phyloP scores from a whole-genome alignment of 2,329 filamentous ascomycete species.

The Acrocalymma vagum region DNA sequence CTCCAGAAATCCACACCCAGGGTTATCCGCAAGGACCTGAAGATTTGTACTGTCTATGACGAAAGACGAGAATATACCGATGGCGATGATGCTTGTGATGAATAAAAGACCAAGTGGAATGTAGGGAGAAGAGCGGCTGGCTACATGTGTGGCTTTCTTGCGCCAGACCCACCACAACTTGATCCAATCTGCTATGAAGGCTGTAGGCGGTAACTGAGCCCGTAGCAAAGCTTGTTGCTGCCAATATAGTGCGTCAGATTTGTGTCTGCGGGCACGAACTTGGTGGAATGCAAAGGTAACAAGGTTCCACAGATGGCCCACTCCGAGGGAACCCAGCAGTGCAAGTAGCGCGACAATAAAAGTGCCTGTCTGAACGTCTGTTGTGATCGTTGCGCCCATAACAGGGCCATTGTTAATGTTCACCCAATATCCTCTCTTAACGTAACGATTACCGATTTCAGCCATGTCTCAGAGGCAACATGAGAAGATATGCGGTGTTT shows the following conservation, averaged over 20 bases:
- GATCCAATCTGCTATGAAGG: conserved; percentile 6
- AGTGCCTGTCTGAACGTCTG: conserved; percentile 11
- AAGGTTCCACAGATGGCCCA: conserved; percentile 12
- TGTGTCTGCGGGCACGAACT: not conserved
- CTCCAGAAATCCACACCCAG: conserved; percentile 10
- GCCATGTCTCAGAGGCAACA: too few relatives aligned
- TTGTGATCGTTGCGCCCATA: conserved; percentile 19
- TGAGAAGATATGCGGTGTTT: too few relatives aligned
- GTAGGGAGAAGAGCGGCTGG: conserved; percentile 1
- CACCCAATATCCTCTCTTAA: too few relatives aligned
- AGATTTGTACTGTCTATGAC: conserved; percentile 5
- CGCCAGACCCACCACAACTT: conserved; percentile 16
- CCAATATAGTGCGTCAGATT: conserved; percentile 7
- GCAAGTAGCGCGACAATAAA: conserved; percentile 16
- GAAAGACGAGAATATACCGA: conserved; percentile 11
- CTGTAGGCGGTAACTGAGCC: conserved; percentile 3
- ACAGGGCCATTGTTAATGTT: too few relatives aligned
- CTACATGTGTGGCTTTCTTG: not conserved
- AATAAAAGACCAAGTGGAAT: conserved; percentile 1
- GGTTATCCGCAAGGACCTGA: conserved; percentile 11
- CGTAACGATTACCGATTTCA: too few relatives aligned
- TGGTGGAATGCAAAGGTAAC: conserved; percentile 10
- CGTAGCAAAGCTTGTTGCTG: conserved; percentile 16
- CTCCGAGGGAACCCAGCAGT: conserved; percentile 7
- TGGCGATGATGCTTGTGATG: not conserved